Percentiles rank a stretch among this genome's conserved stretches.
Conservation (phyloP, 2,329 filamentous ascomycete species). For the Paraconiothyrium sp. region DNA sequence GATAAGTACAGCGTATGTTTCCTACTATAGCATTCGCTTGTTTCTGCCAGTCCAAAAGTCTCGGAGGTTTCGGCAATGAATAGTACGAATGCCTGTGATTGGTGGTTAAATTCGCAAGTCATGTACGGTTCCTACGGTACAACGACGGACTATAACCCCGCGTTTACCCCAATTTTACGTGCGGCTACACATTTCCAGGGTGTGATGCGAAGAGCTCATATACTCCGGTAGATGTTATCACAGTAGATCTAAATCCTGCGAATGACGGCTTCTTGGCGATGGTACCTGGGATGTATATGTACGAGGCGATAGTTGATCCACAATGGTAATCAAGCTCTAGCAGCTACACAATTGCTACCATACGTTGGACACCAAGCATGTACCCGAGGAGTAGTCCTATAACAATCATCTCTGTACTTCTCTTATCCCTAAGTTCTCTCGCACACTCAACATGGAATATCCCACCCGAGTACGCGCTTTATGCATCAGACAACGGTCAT, state of each 20-base stretch:
- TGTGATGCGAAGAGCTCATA: background rate
- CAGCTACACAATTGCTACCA: background rate
- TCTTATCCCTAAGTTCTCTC: background rate
- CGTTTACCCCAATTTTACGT: background rate
- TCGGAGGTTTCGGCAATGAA: background rate
- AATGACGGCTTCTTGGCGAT: background rate
- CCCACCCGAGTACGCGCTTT: background rate
- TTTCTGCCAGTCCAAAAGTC: too few species aligned
- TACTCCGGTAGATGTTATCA: background rate
- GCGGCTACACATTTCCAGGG: background rate
- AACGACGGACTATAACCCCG: background rate
- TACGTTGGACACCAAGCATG: background rate
- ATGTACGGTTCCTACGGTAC: background rate
- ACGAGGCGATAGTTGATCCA: background rate
- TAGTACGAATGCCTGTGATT: background rate
- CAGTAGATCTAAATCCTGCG: background rate
- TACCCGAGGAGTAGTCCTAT: background rate
- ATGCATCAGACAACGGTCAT: background rate
- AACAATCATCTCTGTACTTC: background rate
- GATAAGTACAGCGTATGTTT: background rate
- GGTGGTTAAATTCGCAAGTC: constrained; percentile 4
- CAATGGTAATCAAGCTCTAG: background rate
- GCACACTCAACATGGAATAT: background rate
- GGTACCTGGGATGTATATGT: background rate
- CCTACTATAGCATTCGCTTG: too few species aligned